phyloP scores from a whole-genome alignment of 805 yeast species.

The Candida manassasensis region DNA sequence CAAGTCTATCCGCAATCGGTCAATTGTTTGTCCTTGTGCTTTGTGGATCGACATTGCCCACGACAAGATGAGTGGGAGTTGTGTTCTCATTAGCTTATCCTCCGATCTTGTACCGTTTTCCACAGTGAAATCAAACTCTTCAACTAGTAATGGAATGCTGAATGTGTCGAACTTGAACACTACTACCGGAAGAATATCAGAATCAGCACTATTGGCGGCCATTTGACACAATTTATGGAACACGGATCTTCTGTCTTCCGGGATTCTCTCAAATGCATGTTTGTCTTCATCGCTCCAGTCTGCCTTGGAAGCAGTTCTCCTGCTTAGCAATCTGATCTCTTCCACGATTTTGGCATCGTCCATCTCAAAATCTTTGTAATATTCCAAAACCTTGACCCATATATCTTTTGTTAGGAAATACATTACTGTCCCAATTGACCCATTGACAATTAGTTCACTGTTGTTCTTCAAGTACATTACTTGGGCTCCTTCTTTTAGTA shows the following conservation, averaged over 20 bases:
- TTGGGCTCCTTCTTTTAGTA: constrained; percentile 80
- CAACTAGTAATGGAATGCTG: constrained; percentile 27
- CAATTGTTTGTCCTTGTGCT: constrained; percentile 80
- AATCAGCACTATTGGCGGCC: constrained; percentile 19
- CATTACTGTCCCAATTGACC: constrained; percentile 76
- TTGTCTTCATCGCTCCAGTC: constrained; percentile 16
- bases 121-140: constrained; percentile 30
- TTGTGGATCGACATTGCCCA: constrained; percentile 86
- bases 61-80: constrained; percentile 66
- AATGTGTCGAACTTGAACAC: constrained; percentile 38
- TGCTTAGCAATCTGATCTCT: constrained; percentile 19
- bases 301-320: constrained; percentile 19
- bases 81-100: constrained; percentile 41
- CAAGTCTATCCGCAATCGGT: constrained; percentile 64
- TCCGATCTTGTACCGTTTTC: constrained; percentile 5
- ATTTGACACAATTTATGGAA: constrained; percentile 16
- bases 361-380: constrained; percentile 15
- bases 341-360: constrained; percentile 16
- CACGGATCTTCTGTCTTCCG: constrained; percentile 20
- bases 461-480: constrained; percentile 89
- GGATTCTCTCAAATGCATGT: constrained; percentile 15
- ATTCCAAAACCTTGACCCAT: constrained; percentile 20
- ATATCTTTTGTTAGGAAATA: constrained; percentile 40
- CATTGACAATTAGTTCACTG: constrained; percentile 78
- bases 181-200: constrained; percentile 40